Evolutionary conservation across 371 early-diverging fungal genomes (phyloP), one percentile per base, ranked within the genome.

Genomic region (Smittium culicis): DNA sequence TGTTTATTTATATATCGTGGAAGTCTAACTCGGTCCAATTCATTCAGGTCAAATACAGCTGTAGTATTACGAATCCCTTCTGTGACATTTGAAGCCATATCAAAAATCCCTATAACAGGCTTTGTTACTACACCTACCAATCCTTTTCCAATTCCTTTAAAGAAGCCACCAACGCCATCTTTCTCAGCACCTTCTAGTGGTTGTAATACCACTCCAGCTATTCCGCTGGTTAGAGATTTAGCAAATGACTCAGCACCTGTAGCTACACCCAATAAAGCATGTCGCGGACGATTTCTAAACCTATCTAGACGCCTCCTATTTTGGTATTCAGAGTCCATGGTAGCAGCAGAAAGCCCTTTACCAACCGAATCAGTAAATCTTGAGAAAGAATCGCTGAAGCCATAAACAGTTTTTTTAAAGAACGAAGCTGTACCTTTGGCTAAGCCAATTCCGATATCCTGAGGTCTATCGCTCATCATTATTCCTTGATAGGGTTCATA

Each of bases 401-500:
- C 97, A 83, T 87, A 99, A 20, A 97, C 96, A 16, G 96, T 94
- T 79, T 98, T 98, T 64, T 89, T 88, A 61, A 97, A 78, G 69
- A 99, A 81, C 1, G 92, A 91, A 3, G 90, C 84, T 0, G 93
- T 86, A 8, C 99, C 99, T 70, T 92, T 87, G 0, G 93, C 97
- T 25, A 98, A 73, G 1, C 96, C 96, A 71, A 93, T 82, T 14
- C 96, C 96, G 68, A 97, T 81, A 71, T 96, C 98, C 72, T 95
- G 92, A 0, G 99, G 97, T 17, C 92, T 80, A 61, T 91, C 91
- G 65, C 94, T 94, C 84, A 92, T 90, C 54, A 94, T 87, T 63
- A 97, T 86, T 0, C 99, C 99, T 79, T 94, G 92, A 80, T 90
- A 89, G 0, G 99, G 98, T 70, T 98, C 98, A 77, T 97, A 98